Evolutionary conservation across 768 basidiomycete genomes (phyloP).

Genomic region (Russula earlei): DNA sequence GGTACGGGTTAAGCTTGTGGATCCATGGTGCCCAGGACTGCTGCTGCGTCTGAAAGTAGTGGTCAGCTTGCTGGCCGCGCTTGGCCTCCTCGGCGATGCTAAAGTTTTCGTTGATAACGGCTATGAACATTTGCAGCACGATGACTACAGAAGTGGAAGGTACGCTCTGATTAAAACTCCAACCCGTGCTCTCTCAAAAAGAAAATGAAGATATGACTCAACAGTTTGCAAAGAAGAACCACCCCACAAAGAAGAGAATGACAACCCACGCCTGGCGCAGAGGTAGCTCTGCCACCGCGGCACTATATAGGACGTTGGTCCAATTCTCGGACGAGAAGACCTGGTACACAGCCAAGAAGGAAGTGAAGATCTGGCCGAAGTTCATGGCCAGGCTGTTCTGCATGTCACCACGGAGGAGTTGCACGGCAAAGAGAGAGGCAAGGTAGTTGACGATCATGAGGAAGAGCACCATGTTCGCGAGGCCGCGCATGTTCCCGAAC

Average conservation of each 20-base stretch:
- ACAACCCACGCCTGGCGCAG: conserved; percentile 64
- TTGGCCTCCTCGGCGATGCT: conserved; percentile 87
- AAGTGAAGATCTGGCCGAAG: conserved; percentile 75
- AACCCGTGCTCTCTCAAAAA: not conserved
- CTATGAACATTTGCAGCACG: conserved; percentile 91
- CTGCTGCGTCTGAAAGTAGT: conserved; percentile 53
- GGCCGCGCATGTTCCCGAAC: conserved; percentile 86
- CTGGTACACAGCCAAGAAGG: conserved; percentile 82
- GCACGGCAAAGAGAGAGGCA: conserved; percentile 71
- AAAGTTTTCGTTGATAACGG: conserved; percentile 95
- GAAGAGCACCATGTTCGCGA: conserved; percentile 88
- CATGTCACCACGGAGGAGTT: conserved; percentile 82
- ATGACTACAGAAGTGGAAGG: conserved; percentile 52
- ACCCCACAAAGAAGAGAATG: conserved; percentile 63
- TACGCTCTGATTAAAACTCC: not conserved
- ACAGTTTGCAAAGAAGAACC: conserved; percentile 94
- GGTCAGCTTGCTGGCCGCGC: conserved; percentile 66
- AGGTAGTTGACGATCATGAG: conserved; percentile 81
- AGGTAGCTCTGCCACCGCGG: conserved; percentile 48
- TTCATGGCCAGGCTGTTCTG: conserved; percentile 44
- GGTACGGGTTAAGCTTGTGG: conserved; percentile 74
- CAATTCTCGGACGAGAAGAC: conserved; percentile 93
- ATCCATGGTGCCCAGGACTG: conserved; percentile 51
- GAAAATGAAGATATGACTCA: conserved; percentile 26
- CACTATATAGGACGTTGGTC: conserved; percentile 63